phyloP scores from a whole-genome alignment of 2,329 filamentous ascomycete species.

The Diaporthe ilicicola region DNA sequence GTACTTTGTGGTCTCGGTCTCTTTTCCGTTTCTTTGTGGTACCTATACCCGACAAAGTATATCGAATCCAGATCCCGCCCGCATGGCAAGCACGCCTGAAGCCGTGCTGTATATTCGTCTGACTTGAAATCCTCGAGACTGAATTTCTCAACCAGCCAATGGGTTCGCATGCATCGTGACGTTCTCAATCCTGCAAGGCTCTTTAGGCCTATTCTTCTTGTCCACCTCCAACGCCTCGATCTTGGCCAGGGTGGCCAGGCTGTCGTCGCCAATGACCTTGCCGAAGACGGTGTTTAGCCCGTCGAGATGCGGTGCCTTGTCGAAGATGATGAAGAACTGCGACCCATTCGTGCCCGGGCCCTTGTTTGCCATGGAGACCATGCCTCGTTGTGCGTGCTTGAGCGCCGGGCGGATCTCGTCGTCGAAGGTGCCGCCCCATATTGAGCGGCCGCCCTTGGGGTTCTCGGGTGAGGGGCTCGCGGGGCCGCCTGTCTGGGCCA shows the following conservation, averaged over 20 bases:
- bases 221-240: slow-evolving; percentile 79
- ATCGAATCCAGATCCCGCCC: not conserved
- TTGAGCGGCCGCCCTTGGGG: slow-evolving; percentile 75
- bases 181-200: slow-evolving; percentile 70
- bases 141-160: slow-evolving; percentile 64
- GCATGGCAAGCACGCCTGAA: too few species aligned
- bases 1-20: not conserved
- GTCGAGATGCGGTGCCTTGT: slow-evolving; percentile 81
- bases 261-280: slow-evolving; percentile 72
- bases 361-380: slow-evolving; percentile 83
- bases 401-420: slow-evolving; percentile 81
- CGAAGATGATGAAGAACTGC: slow-evolving; percentile 85
- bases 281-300: slow-evolving; percentile 88
- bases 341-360: slow-evolving; percentile 77
- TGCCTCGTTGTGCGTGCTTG: slow-evolving; percentile 72
- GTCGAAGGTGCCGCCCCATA: slow-evolving; percentile 78
- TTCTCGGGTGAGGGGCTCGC: slow-evolving; percentile 61
- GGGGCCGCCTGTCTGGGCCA: slow-evolving; percentile 78
- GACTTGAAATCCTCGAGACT: not conserved
- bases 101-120: not conserved
- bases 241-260: slow-evolving; percentile 71
- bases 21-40: not conserved
- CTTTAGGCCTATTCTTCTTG: slow-evolving; percentile 78
- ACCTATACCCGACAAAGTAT: not conserved
- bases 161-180: slow-evolving; percentile 84